Percentiles rank a stretch among this genome's conserved stretches.
phyloP scores from a whole-genome alignment of 768 basidiomycete species.

The Macrolepiota dolichaula region DNA sequence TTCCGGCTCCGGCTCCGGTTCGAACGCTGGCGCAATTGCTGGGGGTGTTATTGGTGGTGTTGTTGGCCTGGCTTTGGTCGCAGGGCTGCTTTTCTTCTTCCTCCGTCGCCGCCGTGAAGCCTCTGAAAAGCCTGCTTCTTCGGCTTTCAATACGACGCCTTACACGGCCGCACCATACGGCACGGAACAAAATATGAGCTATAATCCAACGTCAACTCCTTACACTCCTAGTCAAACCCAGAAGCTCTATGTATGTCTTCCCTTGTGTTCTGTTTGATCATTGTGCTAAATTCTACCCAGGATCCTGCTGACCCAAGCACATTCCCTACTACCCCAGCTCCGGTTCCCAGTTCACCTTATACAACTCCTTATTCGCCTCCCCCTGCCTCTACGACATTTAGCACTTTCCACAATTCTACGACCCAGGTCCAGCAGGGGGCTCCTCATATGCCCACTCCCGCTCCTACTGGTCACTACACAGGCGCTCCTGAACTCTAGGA shows the following conservation, averaged over 20 bases:
- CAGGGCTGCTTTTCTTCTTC: constrained; percentile 29
- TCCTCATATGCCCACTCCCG: constrained; percentile 1
- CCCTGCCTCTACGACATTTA: constrained; percentile 17
- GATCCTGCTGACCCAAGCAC: constrained; percentile 40
- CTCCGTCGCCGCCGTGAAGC: constrained; percentile 17
- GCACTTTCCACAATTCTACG: constrained; percentile 4
- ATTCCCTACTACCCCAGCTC: constrained; percentile 26
- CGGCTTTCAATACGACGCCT: constrained; percentile 8
- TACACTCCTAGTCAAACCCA: constrained; percentile 25
- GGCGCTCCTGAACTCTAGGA: constrained; percentile 29
- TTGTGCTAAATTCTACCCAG: constrained; percentile 15
- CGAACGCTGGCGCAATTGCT: constrained; percentile 34
- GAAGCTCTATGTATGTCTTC: constrained; percentile 34
- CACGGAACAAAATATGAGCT: constrained; percentile 16
- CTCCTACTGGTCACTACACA: constrained; percentile 21
- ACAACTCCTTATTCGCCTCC: constrained; percentile 3
- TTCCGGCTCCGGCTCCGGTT: background rate
- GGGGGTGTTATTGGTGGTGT: constrained; percentile 63
- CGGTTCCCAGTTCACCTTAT: constrained; percentile 12
- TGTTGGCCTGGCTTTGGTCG: constrained; percentile 41
- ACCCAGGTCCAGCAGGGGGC: constrained; percentile 2
- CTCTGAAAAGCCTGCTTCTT: constrained; percentile 10
- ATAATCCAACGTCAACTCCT: constrained; percentile 16
- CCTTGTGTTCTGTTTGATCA: background rate
- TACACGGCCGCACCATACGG: constrained; percentile 16